Evolutionary conservation across 1,139 yeast genomes (phyloP).

Genomic region (Yamadazyma siamensis): DNA sequence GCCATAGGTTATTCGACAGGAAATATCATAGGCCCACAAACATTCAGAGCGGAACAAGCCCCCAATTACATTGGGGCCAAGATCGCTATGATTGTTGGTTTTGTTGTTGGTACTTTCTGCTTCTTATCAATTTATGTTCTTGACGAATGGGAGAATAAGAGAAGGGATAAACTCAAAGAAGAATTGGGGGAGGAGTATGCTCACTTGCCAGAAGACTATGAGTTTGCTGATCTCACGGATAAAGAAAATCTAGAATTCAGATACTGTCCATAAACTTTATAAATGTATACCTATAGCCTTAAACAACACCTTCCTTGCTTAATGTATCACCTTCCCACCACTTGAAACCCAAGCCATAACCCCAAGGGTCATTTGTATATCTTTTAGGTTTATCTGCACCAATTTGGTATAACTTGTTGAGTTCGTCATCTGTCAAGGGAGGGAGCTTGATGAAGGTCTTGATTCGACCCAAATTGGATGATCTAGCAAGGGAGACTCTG

Average conservation of each 20-base stretch:
- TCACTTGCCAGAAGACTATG: slow-evolving; percentile 33
- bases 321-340: slow-evolving; percentile 24
- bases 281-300: not conserved
- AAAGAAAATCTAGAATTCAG: slow-evolving; percentile 61
- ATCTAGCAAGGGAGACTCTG: slow-evolving; percentile 32
- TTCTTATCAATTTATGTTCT: not conserved
- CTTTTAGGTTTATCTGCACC: slow-evolving; percentile 44
- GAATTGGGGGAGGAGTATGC: slow-evolving; percentile 7
- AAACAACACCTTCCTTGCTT: not conserved
- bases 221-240: slow-evolving; percentile 62
- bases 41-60: slow-evolving; percentile 50
- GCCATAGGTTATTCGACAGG: slow-evolving; percentile 59
- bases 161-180: slow-evolving; percentile 8
- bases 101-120: slow-evolving; percentile 18
- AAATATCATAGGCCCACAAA: slow-evolving; percentile 66
- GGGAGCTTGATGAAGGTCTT: slow-evolving; percentile 30
- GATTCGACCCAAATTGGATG: slow-evolving; percentile 37
- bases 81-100: slow-evolving; percentile 26
- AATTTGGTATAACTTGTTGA: slow-evolving; percentile 35
- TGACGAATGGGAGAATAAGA: slow-evolving; percentile 2
- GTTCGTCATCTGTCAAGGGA: slow-evolving; percentile 40
- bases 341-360: slow-evolving; percentile 32
- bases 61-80: slow-evolving; percentile 55
- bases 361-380: slow-evolving; percentile 34
- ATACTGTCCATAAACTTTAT: slow-evolving; percentile 21